phyloP scores from a whole-genome alignment of 1,284 basidiomycete genomes.

The Uromyces viciae-fabae region DNA sequence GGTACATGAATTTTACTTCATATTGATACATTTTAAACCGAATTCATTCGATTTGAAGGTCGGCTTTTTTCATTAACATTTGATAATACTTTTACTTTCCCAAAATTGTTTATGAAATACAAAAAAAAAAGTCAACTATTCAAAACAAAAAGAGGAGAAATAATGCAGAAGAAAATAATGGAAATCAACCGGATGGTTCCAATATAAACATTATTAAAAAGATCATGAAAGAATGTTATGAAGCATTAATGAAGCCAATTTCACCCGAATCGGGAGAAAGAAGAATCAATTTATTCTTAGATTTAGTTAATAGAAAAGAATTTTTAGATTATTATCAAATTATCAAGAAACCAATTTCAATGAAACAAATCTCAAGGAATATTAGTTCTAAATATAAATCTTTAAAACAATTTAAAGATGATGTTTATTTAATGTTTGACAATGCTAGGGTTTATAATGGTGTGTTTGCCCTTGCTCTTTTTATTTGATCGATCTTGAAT shows the following conservation, averaged over 20 bases:
- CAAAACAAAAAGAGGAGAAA: conserved; percentile 42
- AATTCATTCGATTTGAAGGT: no score
- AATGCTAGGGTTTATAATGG: conserved; percentile 55
- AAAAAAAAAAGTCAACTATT: not conserved
- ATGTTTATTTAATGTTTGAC: conserved; percentile 55
- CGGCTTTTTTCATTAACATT: no score
- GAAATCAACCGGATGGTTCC: conserved; percentile 16
- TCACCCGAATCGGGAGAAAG: conserved; percentile 42
- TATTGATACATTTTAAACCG: no score
- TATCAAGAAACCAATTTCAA: conserved; percentile 54
- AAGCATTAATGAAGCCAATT: conserved; percentile 44
- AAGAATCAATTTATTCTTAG: conserved; percentile 42
- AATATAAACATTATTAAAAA: conserved; percentile 23
- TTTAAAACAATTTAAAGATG: conserved; percentile 52
- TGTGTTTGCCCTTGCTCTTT: not conserved
- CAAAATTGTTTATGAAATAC: no score
- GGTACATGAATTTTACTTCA: not conserved
- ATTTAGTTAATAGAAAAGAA: conserved; percentile 44
- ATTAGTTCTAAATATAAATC: conserved; percentile 53
- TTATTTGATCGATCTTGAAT: not conserved
- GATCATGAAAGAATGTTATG: conserved; percentile 45
- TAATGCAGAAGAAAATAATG: conserved; percentile 1
- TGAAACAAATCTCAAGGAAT: conserved; percentile 54
- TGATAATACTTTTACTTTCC: not conserved
- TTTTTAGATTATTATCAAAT: conserved; percentile 48